Conservation (phyloP, 345 rosid species). For the Salix purpurea region DNA sequence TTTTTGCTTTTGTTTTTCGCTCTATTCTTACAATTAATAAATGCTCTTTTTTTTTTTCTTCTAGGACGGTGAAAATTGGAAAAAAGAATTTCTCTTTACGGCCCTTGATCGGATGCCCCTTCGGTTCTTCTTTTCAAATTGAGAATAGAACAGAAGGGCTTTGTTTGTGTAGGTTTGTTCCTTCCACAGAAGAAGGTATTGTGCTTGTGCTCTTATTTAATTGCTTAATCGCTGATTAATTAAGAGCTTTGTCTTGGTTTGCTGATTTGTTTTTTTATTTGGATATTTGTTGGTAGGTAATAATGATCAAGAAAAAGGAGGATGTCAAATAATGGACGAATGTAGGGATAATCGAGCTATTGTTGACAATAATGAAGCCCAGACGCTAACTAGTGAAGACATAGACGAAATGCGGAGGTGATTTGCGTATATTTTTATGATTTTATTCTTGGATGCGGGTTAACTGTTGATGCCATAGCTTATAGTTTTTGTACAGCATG, state of each 20-base stretch:
- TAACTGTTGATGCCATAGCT: not conserved
- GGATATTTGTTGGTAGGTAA: conserved; percentile 25
- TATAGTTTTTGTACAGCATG: not conserved
- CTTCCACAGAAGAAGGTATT: conserved; percentile 51
- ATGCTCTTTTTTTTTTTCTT: not conserved
- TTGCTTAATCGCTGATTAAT: not conserved
- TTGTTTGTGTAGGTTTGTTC: conserved; percentile 46
- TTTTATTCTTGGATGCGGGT: not conserved
- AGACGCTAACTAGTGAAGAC: conserved; percentile 67
- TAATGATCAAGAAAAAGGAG: conserved; percentile 32
- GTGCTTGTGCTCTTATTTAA: not conserved
- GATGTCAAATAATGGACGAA: conserved; percentile 41
- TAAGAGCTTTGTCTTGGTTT: not conserved
- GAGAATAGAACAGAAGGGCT: conserved; percentile 62
- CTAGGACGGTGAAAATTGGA: conserved; percentile 68
- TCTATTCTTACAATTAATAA: not conserved
- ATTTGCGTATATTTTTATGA: not conserved
- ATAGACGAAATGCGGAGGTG: conserved; percentile 79
- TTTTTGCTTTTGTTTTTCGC: not conserved
- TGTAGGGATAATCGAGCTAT: conserved; percentile 63
- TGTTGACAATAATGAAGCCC: conserved; percentile 81
- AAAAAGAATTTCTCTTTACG: conserved; percentile 54
- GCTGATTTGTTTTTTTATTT: not conserved
- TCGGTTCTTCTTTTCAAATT: conserved; percentile 76
- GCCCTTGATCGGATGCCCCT: conserved; percentile 81